Conservation (phyloP, 768 basidiomycete genomes). For the Boletus reticulatus region DNA sequence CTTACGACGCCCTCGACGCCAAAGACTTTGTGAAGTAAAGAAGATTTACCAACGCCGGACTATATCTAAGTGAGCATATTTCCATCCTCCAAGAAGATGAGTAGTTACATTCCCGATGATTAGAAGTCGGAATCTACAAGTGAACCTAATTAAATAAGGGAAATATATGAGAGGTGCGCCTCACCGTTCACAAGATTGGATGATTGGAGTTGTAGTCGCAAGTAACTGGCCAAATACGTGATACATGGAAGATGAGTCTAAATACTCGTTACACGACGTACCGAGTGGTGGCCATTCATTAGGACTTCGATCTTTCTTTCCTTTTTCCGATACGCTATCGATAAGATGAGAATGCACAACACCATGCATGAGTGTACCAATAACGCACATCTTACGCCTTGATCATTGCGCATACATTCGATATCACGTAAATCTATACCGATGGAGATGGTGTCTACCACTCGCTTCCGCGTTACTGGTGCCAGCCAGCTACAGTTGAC, state of each 20-base stretch:
- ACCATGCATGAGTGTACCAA: neutral
- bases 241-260: neutral
- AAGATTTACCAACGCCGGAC: constrained; percentile 16
- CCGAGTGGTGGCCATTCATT: neutral
- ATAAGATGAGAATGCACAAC: neutral
- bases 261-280: neutral
- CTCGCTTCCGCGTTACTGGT: neutral
- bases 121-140: constrained; percentile 11
- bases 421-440: no score
- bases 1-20: constrained; percentile 12
- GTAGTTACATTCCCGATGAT: constrained; percentile 14
- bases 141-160: neutral
- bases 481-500: neutral
- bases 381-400: constrained; percentile 6
- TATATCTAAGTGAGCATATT: neutral
- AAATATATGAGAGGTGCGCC: neutral
- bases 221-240: constrained; percentile 1
- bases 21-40: constrained; percentile 10
- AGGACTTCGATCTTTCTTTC: constrained; percentile 8
- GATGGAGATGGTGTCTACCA: neutral
- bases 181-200: constrained; percentile 11
- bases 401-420: neutral
- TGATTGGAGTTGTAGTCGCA: constrained; percentile 2
- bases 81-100: neutral
- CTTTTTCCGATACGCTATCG: constrained; percentile 9